These are phyloP conservation scores for Leishmania gerbilli DNA, from an alignment of 208 protist genomes.

Conservation along the genomic window DNA sequence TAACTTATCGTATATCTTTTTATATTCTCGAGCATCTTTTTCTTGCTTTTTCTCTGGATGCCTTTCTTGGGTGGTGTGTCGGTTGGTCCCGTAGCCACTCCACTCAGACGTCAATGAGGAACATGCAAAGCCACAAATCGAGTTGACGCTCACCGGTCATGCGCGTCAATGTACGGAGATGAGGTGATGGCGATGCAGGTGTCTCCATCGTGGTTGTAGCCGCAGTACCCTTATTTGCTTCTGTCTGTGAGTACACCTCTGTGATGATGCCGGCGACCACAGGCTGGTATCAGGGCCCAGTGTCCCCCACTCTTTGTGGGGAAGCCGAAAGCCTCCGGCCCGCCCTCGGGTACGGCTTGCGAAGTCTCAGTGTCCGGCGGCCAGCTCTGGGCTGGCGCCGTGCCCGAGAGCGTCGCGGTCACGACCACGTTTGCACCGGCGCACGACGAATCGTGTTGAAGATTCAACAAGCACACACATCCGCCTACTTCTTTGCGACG, in stretches of 20 bases:
- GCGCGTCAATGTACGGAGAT: neutral
- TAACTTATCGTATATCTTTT: neutral
- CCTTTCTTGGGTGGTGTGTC: neutral
- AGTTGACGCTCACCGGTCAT: neutral
- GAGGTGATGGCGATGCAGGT: neutral
- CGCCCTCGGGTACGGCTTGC: neutral
- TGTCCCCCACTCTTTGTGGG: neutral
- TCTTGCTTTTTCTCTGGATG: neutral
- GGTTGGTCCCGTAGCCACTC: neutral
- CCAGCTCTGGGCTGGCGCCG: neutral
- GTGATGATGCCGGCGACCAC: neutral
- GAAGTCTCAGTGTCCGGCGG: neutral
- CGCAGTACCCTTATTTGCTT: neutral
- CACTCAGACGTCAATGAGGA: neutral
- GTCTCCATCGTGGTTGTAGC: neutral
- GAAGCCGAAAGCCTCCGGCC: neutral
- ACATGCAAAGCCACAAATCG: neutral
- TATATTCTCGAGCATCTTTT: neutral
- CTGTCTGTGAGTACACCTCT: neutral
- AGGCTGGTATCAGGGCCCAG: neutral
- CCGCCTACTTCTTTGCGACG: neutral
- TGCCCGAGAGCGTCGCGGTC: neutral
- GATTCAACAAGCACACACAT: neutral
- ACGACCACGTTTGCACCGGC: neutral
- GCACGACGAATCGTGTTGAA: neutral